Percentiles rank a stretch among this genome's conserved stretches.
These are phyloP conservation scores for Phylloporus arenicola DNA, from an alignment of 768 basidiomycete genomes.

Conservation along the genomic window DNA sequence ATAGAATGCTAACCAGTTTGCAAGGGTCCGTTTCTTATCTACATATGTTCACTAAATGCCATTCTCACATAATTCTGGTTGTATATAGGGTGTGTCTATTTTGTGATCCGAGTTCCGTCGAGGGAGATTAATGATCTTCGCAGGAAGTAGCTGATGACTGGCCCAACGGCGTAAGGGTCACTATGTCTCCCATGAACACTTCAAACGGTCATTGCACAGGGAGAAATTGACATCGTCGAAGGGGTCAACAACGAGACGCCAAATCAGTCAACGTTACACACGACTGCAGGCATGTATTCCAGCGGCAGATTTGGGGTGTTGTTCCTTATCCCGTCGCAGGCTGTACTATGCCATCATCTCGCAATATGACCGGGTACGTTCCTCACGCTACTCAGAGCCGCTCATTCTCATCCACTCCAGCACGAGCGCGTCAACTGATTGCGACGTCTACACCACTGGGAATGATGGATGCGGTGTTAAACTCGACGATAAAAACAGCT, in stretches of 20 bases:
- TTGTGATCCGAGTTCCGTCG: neutral
- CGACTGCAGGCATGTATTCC: slow-evolving; percentile 12
- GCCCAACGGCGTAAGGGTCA: slow-evolving; percentile 16
- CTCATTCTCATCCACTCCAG: slow-evolving; percentile 6
- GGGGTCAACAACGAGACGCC: slow-evolving; percentile 29
- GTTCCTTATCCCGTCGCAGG: slow-evolving; percentile 11
- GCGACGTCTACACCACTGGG: slow-evolving; percentile 18
- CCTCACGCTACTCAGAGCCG: neutral
- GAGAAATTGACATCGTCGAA: slow-evolving; percentile 32
- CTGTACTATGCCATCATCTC: slow-evolving; percentile 27
- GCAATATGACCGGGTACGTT: slow-evolving; percentile 30
- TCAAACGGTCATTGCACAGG: slow-evolving; percentile 8
- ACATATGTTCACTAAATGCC: neutral
- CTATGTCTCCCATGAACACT: neutral
- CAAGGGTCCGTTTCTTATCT: slow-evolving; percentile 22
- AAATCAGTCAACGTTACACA: slow-evolving; percentile 30
- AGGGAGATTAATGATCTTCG: slow-evolving; percentile 1
- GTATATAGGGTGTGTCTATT: slow-evolving; percentile 21
- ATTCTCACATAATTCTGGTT: neutral
- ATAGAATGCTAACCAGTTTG: neutral
- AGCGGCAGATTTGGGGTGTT: neutral
- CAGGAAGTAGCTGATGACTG: slow-evolving; percentile 26
- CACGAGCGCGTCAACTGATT: slow-evolving; percentile 15
- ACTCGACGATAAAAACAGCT: slow-evolving; percentile 22
- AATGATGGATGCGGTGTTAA: slow-evolving; percentile 33